Conservation (phyloP, 2,329 filamentous ascomycete genomes). For the Trichoderma brevicompactum region DNA sequence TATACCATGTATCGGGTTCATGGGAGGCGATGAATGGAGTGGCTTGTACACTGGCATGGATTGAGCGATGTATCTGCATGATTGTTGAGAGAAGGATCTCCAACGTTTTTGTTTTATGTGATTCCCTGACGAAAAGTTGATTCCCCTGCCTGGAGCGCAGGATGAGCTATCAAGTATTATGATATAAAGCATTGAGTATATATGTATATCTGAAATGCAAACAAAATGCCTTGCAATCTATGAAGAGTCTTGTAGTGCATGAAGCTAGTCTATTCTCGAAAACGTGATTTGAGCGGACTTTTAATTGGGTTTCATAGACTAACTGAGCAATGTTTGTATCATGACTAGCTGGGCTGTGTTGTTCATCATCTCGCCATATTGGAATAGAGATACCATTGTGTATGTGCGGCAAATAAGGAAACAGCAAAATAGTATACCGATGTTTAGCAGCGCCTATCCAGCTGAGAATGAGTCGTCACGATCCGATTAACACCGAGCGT, state of each 20-base stretch:
- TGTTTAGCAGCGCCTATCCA: no score
- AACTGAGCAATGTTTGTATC: no score
- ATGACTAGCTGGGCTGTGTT: no score
- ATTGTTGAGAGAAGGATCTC: conserved; percentile 6
- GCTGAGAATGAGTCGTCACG: no score
- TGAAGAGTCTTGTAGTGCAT: neutral
- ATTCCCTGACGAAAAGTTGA: conserved; percentile 14
- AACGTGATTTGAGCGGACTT: no score
- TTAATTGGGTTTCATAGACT: no score
- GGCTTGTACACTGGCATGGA: neutral
- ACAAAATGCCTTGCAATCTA: neutral
- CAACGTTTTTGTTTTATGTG: conserved; percentile 2
- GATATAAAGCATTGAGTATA: conserved; percentile 9
- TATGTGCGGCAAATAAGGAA: no score
- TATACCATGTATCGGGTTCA: conserved; percentile 7
- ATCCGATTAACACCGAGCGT: no score
- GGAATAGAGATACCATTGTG: no score
- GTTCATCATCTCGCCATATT: no score
- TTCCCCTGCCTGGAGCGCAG: neutral
- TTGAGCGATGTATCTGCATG: neutral
- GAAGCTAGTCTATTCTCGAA: no score
- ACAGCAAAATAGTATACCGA: no score
- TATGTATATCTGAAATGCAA: neutral
- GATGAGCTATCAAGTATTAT: neutral
- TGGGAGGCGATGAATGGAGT: neutral